Percentiles rank a stretch among this genome's conserved stretches.
These are phyloP conservation scores for Daldinia vernicosa DNA, from an alignment of 495 filamentous ascomycete species.

Conservation along the genomic window DNA sequence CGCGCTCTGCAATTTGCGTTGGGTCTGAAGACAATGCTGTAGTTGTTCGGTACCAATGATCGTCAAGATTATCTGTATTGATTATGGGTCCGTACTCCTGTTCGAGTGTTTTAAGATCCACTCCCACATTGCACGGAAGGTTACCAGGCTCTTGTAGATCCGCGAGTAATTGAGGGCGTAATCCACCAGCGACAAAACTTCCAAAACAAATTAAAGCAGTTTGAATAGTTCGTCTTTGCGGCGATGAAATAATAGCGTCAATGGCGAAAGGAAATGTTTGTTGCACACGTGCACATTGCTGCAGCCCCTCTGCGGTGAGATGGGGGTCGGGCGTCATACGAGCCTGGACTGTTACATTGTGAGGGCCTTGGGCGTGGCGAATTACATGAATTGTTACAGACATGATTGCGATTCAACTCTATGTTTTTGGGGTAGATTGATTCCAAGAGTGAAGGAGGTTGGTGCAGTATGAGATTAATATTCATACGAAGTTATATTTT, in stretches of 20 bases:
- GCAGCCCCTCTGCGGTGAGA: conserved; percentile 75
- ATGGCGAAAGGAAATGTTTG: conserved; percentile 65
- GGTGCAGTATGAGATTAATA: too few relatives aligned
- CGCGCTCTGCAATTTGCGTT: background rate
- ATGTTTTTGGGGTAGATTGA: background rate
- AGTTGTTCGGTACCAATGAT: background rate
- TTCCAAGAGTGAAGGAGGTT: background rate
- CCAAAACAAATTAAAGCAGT: conserved; percentile 77
- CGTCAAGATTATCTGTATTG: background rate
- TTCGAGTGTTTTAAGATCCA: conserved; percentile 55
- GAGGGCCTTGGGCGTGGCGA: conserved; percentile 68
- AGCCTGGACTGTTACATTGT: conserved; percentile 64
- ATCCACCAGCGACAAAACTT: conserved; percentile 45
- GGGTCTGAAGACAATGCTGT: background rate
- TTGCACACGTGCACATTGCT: conserved; percentile 72
- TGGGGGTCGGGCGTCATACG: conserved; percentile 72
- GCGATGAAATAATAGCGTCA: conserved; percentile 75
- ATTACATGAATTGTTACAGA: conserved; percentile 55
- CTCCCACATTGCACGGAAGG: conserved; percentile 79
- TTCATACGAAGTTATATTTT: too few relatives aligned
- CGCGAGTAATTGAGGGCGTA: conserved; percentile 57
- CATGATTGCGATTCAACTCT: conserved; percentile 33
- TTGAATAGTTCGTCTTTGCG: conserved; percentile 80
- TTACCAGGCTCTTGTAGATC: conserved; percentile 81
- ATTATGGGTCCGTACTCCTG: conserved; percentile 70